Conservation (phyloP, 2,329 filamentous ascomycete species). For the Fusarium phyllophilum region DNA sequence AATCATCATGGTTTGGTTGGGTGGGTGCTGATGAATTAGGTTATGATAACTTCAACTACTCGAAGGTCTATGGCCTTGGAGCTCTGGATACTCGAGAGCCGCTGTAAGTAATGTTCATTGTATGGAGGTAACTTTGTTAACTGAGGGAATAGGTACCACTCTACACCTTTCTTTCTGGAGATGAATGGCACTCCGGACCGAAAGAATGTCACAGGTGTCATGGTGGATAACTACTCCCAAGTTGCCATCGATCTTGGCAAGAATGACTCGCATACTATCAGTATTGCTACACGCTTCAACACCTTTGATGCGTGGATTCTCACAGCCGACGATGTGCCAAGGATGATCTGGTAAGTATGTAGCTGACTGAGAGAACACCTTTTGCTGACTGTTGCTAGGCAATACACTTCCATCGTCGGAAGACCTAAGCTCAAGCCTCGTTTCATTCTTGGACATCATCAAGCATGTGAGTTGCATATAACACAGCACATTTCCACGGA, state of each 20-base stretch:
- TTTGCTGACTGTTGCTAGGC: background rate
- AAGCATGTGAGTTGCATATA: background rate
- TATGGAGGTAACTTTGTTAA: accelerated
- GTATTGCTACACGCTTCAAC: constrained; percentile 3
- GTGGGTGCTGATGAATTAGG: accelerated
- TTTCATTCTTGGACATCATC: background rate
- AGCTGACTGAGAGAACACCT: too few relatives aligned
- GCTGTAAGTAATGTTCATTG: background rate
- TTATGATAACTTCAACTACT: background rate
- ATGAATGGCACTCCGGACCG: background rate
- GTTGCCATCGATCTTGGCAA: background rate
- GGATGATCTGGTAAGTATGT: background rate
- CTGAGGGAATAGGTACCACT: background rate
- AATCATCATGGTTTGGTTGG: accelerated
- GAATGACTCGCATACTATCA: background rate
- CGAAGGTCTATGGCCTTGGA: background rate
- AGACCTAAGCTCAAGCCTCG: constrained; percentile 6
- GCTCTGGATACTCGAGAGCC: background rate
- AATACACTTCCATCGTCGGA: background rate
- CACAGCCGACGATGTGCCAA: background rate
- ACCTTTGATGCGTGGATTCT: background rate
- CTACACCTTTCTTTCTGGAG: background rate
- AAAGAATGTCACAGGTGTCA: background rate
- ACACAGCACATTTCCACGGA: accelerated
- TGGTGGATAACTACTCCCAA: background rate